Evolutionary conservation across 257 asterid species (phyloP), one percentile per base, ranked within the genome.

Genomic region (Solanum acaule): DNA sequence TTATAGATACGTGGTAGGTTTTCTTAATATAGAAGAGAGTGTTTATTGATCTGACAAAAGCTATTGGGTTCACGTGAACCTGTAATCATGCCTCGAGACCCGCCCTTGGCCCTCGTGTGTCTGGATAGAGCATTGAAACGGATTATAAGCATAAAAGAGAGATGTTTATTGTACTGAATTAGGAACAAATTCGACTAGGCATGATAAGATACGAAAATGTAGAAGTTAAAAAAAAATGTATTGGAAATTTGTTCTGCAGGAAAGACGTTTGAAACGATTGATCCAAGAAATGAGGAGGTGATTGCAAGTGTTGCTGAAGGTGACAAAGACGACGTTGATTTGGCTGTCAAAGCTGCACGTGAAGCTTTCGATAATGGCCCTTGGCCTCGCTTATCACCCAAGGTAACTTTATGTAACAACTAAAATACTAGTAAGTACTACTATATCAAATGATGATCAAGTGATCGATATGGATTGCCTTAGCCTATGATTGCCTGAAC

Each of bases 321-420:
- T 23, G 91, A 71, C 79, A 90, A 89, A 61, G 91, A 83, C 18
- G 93, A 91, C 14, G 85, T 91, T 40, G 90, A 90, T 81, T 86
- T 87, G 85, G 93, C 93, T 16, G 93, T 91, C 44, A 52, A 88
- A 56, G 93, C 93, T 0, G 93, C 93, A 59, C 93, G 93, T 56
- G 87, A 89, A 38, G 93, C 93, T 7, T 91, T 91, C 14, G 92
- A 91, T 35, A 23, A 86, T 29, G 93, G 93, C 16, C 92, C 92
- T 8, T 91, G 93, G 93, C 93, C 93, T 84, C 92, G 92, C 6
- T 83, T 91, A 29, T 15, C 92, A 16, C 90, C 92, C 83, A 1
- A 31, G 3, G 93, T 91, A 90, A 68, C 82, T 22, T 37, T 22
- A 29, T 75, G 37, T 68, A 33, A 33, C 37, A 61, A 22, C 29